These are phyloP conservation scores for Penicillium cataractarum DNA, from an alignment of 495 filamentous ascomycete species.

Conservation along the genomic window DNA sequence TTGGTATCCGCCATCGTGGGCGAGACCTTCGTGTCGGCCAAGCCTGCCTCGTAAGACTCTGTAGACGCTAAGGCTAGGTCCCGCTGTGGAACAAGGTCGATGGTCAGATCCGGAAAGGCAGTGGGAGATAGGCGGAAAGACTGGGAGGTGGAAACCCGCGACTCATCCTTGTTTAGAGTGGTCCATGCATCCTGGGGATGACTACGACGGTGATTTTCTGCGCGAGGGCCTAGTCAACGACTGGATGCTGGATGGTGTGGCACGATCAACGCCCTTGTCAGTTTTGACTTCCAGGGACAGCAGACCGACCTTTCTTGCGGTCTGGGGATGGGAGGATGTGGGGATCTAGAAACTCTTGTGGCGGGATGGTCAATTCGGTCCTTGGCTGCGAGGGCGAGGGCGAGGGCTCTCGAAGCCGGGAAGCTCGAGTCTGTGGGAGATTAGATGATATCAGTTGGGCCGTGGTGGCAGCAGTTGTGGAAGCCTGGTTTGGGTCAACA, in stretches of 20 bases:
- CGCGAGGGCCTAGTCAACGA: constrained; percentile 11
- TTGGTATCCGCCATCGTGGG: constrained; percentile 8
- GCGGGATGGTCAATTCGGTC: constrained; percentile 11
- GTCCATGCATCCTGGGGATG: constrained; percentile 9
- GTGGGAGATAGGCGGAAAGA: constrained; percentile 18
- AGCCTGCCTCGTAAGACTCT: constrained; percentile 29
- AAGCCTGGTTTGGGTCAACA: constrained; percentile 14
- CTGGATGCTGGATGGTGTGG: constrained; percentile 1
- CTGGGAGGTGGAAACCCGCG: constrained; percentile 15
- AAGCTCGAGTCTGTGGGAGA: constrained; percentile 6
- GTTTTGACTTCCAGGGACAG: background rate
- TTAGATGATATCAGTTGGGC: constrained; percentile 12
- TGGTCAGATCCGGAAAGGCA: constrained; percentile 20
- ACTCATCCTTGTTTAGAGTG: constrained; percentile 13
- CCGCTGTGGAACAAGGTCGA: constrained; percentile 24
- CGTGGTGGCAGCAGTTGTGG: constrained; percentile 5
- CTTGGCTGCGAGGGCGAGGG: constrained; percentile 5
- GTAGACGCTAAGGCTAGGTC: constrained; percentile 28
- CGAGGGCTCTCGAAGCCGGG: constrained; percentile 5
- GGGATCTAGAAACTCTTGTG: constrained; percentile 11
- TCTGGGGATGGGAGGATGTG: constrained; percentile 4
- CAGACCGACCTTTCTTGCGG: constrained; percentile 19
- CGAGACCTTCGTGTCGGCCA: constrained; percentile 19
- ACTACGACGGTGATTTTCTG: constrained; percentile 18
- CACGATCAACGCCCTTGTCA: constrained; percentile 3